Percentiles rank a stretch among this genome's conserved stretches.
These are phyloP conservation scores for Dunaliella primolecta DNA, from an alignment of 139 green algal genomes.

Conservation along the genomic window DNA sequence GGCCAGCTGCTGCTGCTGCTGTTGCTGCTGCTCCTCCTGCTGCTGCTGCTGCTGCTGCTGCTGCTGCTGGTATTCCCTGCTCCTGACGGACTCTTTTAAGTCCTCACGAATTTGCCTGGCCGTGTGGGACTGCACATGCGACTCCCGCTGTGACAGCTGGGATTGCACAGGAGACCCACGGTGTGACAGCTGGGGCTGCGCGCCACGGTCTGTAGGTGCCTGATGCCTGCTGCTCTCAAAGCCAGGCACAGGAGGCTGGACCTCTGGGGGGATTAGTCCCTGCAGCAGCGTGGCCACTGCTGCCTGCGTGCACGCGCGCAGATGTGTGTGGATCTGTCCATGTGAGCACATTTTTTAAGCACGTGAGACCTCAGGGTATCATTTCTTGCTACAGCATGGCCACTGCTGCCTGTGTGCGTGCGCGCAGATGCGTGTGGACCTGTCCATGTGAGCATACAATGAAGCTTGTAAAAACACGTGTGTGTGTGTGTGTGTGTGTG, in stretches of 20 bases:
- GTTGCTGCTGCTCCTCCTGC: not conserved
- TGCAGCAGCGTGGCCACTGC: not conserved
- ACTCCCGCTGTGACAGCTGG: not conserved
- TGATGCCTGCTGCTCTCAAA: not conserved
- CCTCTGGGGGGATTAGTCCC: not conserved
- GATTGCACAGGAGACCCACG: not conserved
- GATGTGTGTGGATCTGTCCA: not conserved
- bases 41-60: not conserved
- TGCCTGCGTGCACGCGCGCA: not conserved
- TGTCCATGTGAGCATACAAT: not conserved
- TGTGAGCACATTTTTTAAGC: too few relatives aligned
- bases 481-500: not conserved
- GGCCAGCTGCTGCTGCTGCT: not conserved
- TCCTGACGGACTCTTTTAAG: not conserved
- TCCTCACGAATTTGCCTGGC: not conserved
- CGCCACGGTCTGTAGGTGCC: too few relatives aligned
- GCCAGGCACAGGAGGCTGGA: not conserved
- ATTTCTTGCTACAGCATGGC: not conserved
- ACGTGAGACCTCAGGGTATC: not conserved
- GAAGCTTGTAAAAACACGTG: too few relatives aligned
- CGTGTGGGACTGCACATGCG: not conserved
- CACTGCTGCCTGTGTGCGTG: not conserved
- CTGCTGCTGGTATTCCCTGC: not conserved
- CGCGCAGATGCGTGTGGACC: not conserved
- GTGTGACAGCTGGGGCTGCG: not conserved